These are phyloP conservation scores for Syzygium syzygioides DNA, from an alignment of 441 rosid species.

Conservation along the genomic window DNA sequence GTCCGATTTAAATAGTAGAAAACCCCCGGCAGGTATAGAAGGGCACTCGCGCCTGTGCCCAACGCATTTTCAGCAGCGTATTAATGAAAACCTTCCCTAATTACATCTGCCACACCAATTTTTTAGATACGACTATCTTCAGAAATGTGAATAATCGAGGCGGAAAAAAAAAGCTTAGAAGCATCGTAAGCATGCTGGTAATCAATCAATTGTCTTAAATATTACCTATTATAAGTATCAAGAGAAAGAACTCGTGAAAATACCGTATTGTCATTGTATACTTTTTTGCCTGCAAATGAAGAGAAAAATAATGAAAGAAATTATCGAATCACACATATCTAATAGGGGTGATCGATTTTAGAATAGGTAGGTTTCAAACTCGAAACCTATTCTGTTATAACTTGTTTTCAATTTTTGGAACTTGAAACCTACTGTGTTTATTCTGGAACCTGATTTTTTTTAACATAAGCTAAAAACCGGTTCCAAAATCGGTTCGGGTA, in stretches of 20 bases:
- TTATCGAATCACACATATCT: background rate
- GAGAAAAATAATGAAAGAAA: background rate
- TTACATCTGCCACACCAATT: background rate
- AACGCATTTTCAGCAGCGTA: background rate
- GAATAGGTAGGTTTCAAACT: too few relatives aligned
- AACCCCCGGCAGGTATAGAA: background rate
- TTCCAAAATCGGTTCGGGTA: too few relatives aligned
- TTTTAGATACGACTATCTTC: fast-evolving
- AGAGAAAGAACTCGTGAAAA: background rate
- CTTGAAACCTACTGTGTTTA: too few relatives aligned
- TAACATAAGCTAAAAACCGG: too few relatives aligned
- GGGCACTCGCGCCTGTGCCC: background rate
- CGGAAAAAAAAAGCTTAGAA: background rate
- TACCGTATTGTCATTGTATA: background rate
- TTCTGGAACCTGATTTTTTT: too few relatives aligned
- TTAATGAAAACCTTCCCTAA: background rate
- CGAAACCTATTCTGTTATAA: too few relatives aligned
- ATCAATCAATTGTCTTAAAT: background rate
- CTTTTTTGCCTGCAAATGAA: background rate
- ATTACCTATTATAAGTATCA: background rate
- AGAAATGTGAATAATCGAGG: background rate
- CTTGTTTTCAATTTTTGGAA: too few relatives aligned
- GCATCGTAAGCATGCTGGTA: background rate
- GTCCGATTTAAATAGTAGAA: background rate
- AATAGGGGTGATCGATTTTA: too few relatives aligned